Conservation (phyloP, 257 asterid genomes). For the Scutellaria minor region DNA sequence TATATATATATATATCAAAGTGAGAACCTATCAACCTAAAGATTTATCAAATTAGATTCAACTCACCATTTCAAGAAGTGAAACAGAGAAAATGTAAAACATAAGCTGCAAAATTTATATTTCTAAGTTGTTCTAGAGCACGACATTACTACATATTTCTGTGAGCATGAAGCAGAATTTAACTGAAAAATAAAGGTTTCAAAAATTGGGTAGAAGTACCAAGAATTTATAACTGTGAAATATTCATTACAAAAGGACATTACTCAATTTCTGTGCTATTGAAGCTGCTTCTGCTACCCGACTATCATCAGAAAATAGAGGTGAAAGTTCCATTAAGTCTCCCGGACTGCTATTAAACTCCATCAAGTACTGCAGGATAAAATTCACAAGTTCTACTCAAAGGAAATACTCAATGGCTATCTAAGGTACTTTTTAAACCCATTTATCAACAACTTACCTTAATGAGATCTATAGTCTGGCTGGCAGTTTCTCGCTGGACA, state of each 20-base stretch:
- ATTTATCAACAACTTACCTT: conserved; percentile 56
- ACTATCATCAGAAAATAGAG: conserved; percentile 95
- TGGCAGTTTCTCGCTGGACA: conserved; percentile 97
- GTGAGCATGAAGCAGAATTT: conserved; percentile 24
- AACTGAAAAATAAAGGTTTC: conserved; percentile 18
- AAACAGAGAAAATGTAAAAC: conserved; percentile 14
- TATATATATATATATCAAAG: too few species aligned
- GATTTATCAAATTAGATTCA: conserved; percentile 12
- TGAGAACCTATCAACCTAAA: not conserved
- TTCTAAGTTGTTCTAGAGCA: conserved; percentile 21
- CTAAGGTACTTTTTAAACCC: conserved; percentile 2
- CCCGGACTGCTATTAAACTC: conserved; percentile 98
- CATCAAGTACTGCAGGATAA: conserved; percentile 85
- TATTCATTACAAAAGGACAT: conserved; percentile 28
- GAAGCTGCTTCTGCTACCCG: conserved; percentile 99
- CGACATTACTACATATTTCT: not conserved
- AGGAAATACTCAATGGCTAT: conserved; percentile 26
- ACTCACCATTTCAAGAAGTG: conserved; percentile 22
- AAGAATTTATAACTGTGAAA: not conserved
- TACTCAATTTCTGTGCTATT: conserved; percentile 96
- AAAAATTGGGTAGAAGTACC: conserved; percentile 14
- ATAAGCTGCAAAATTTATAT: not conserved
- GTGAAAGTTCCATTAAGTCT: conserved; percentile 97
- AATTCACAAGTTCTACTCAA: conserved; percentile 34
- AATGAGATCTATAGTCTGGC: conserved; percentile 95